Evolutionary conservation across 2,329 filamentous ascomycete genomes (phyloP), one percentile per base, ranked within the genome.

Genomic region (Trichocomaceae sp.): DNA sequence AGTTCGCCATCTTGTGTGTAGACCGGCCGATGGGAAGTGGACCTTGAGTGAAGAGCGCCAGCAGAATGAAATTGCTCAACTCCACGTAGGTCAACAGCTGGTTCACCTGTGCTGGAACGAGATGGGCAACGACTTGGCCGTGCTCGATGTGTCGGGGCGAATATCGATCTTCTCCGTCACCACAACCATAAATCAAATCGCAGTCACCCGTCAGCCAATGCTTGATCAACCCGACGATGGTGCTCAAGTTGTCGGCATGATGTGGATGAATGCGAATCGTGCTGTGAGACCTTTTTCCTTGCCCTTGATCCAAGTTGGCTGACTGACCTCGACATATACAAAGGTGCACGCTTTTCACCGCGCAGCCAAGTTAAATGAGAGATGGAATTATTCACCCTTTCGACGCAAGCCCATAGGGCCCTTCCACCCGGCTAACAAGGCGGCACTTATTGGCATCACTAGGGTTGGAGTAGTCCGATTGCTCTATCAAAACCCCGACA

Each of bases 31-130:
- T 70, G 88, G 86, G 2, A 78, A 78, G 41, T 96, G 91, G 90
- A 79, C 79, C 6, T 75, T 96, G 47, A 87, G 86, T 62, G 83
- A 88, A 57, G 82, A 87, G n/a, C 85, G 82, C 2, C 74, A 78
- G 1, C 79, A 86, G 54, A 69, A 77, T n/a, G 79, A 82, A 10
- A 77, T 90, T 59, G 77, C 80, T 15, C 79, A 81, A 45, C 75
- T 80, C n/a, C 76, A 81, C 45, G 80, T 83, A 26, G 81, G 83
- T 1, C 83, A 83, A 29, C 83, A 82, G 3, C 77, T 96, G 41
- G 83, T 87, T 17, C 91, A 96, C 70, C 72, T 99, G 9, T 85
- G 83, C 51, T 97, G 91, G 90, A 88, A 87, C 49, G 83, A 85
- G 13, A 79, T 81, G 5, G 86, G 83, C 35, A 84, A 85, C 2